Evolutionary conservation across 2,329 filamentous ascomycete genomes (phyloP), one percentile per base, ranked within the genome.

Genomic region (Acrodontium crateriforme): DNA sequence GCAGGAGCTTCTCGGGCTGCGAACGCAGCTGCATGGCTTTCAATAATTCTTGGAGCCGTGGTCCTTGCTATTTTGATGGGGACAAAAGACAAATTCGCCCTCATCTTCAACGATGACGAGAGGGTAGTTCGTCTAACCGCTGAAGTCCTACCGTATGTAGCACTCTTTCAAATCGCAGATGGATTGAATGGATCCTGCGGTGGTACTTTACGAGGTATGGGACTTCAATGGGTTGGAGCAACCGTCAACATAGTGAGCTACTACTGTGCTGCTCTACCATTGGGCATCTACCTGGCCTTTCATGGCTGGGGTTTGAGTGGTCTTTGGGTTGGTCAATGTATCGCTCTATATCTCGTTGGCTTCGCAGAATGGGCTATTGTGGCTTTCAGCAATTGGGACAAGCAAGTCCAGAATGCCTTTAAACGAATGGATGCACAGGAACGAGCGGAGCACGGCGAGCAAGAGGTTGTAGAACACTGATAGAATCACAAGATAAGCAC

Each of bases 81-180:
- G 1, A 75, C 77, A 3, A 77, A 75, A 36, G 59, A 83, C 40
- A 63, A 74, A 14, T 84, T 87, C 39, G 83, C 78, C 0, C 69
- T 69, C 29, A 68, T 91, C 2, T 92, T 92, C 60, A 91, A 85
- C 44, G 69, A 84, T 37, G 81, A 92, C 41, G 54, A 69, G 12
- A 55, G 65, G 0, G 83, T 92, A 0, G 64, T 91, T 23, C 58
- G 50, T 6, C 67, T 92, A 1, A 85, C 84, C 0, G 71, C 77
- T 1, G 59, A 75, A 10, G 78, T 92, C 15, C 74, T 92, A 62
- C 84, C 84, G 0, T 87, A 75, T 43, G 83, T 92, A 1, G 84
- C 83, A 1, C 60, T 92, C 2, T 92, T 92, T 54, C 83, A 92
- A 58, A 85, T 92, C 34, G 82, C 83, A 0, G 83, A 92, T 49